Base-by-base conservation (phyloP, 495 filamentous ascomycete genomes). In the Apodospora peruviana region DNA sequence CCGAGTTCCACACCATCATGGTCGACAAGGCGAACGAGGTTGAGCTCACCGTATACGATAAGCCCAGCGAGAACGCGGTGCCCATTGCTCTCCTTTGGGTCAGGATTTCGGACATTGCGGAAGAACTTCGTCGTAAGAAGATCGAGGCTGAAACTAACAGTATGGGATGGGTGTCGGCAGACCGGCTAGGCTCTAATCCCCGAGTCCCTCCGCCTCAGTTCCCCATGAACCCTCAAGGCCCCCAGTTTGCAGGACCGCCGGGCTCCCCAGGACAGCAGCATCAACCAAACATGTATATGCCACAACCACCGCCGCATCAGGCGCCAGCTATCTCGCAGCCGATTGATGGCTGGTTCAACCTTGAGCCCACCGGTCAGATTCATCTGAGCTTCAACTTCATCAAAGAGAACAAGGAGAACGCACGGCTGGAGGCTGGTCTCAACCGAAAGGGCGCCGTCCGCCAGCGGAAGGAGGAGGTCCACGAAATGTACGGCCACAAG, bases 11-110 rank as follows among this genome's bases (percentile, higher is more conserved):
- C 62, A 88, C 81, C 40, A 82, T 97, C 48, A 86, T 90, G 51
- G 90, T 97, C 37, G 94, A 99, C 58, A 96, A 96, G 71, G 93
- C 94, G 43, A 96, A 99, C 64, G 93, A 99, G 68, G 86, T 99
- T 45, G 93, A 99, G 63, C 78, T 99, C 38, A 96, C 89, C 0
- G 91, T 97, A 24, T 99, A 97, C 65, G 93, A 99, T 61, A 96
- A 95, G 69, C 78, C 83, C 20, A 84, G 86, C 53, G 90, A 95
- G 49, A 86, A 94, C 56, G 85, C 91, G 2, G 79, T 94, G 39
- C 93, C 93, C 32, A 95, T 99, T 54, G 93, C 86, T 47, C 83
- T 99, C 78, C 75, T 96, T 5, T 99, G 93, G 93, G 79, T 99
- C 51, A 79, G 93, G 36, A 91, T 99, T 60, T 91, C 94, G 32